A percentile compares a stretch with the other conserved stretches of the same genome.
Evolutionary conservation across 164 flowering plant species (phyloP).

Genomic region (Vitis vinifera): ASM3070453v1 NC_081818.1:23188501-23189000

Average conservation of each 20-base stretch:
- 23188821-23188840: slow-evolving; percentile 83
- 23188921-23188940: slow-evolving; percentile 8
- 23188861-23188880: slow-evolving; percentile 91
- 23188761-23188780: slow-evolving; percentile 99
- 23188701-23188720: slow-evolving; percentile 86
- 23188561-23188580: neutral
- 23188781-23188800: slow-evolving; percentile 85
- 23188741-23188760: slow-evolving; percentile 95
- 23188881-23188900: slow-evolving; percentile 96
- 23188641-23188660: neutral
- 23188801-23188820: slow-evolving; percentile 98
- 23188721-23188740: slow-evolving; percentile 76
- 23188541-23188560: too few relatives aligned
- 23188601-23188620: neutral
- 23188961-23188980: neutral
- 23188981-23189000: neutral
- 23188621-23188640: neutral
- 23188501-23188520: too few relatives aligned
- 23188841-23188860: slow-evolving; percentile 81
- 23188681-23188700: slow-evolving; percentile 15
- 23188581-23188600: neutral
- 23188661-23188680: neutral
- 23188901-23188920: slow-evolving; percentile 88
- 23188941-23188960: neutral
- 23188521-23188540: too few relatives aligned